These are phyloP conservation scores for Malassezia sp. DNA, from an alignment of 1,284 basidiomycete species.

Conservation along the genomic window DNA sequence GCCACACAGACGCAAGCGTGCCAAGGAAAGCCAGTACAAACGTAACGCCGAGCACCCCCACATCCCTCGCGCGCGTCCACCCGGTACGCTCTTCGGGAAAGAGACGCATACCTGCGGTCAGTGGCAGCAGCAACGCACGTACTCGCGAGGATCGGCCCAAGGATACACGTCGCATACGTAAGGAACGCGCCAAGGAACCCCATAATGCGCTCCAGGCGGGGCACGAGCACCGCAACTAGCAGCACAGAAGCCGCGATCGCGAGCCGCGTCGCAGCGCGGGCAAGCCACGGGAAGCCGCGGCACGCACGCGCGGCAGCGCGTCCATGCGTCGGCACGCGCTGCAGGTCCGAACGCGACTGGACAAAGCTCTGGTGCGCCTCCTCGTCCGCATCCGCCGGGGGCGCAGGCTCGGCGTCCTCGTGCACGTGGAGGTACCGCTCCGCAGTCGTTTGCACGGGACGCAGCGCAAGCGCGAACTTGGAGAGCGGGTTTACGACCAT, in stretches of 20 bases:
- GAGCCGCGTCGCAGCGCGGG: slow-evolving; percentile 18
- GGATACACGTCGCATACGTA: slow-evolving; percentile 57
- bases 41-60: slow-evolving; percentile 22
- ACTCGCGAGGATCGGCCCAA: slow-evolving; percentile 36
- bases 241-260: slow-evolving; percentile 26
- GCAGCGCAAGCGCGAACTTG: slow-evolving; percentile 73
- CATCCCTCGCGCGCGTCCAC: slow-evolving; percentile 16
- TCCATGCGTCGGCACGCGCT: neutral
- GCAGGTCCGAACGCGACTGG: slow-evolving; percentile 17
- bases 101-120: too few species aligned
- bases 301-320: too few species aligned
- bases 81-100: slow-evolving; percentile 13
- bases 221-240: slow-evolving; percentile 52
- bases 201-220: slow-evolving; percentile 79
- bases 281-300: neutral
- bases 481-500: slow-evolving; percentile 64
- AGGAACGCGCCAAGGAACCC: slow-evolving; percentile 75
- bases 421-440: slow-evolving; percentile 18
- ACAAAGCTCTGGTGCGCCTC: slow-evolving; percentile 10
- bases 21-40: slow-evolving; percentile 31
- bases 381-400: neutral
- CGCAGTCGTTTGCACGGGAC: slow-evolving; percentile 52
- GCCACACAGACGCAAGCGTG: slow-evolving; percentile 14
- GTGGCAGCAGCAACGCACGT: too few species aligned
- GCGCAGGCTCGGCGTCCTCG: neutral